Base-by-base conservation (phyloP, 306 rosid species). In the Inga oerstediana region DNA sequence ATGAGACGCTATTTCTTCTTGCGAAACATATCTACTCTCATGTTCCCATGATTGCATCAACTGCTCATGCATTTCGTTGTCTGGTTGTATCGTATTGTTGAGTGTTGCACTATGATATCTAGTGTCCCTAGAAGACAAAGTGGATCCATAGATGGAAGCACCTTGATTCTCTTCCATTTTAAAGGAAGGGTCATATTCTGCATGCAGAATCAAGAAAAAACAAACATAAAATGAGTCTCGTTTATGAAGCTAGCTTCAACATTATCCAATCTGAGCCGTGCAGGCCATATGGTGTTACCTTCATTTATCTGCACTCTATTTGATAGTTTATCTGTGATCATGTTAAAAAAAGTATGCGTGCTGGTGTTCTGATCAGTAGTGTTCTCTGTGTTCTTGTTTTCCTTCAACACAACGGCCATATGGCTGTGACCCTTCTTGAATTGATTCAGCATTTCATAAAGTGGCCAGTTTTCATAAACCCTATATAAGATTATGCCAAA, bases 361-460 rank as follows among this genome's bases (percentile, higher is more conserved):
- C 75, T 85, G 8, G 30, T 76, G 32, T 79, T 45, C 70, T 79
- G 56, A 80, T 83, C 34, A 81, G 72, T 59, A 61, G 14, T 79
- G 79, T 8, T 69, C 43, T 64, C 69, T 70, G 16, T 35, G 73
- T 79, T 87, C 68, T 71, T 86, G 43, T 82, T 85, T 62, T 79
- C 67, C 76, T 88, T 90, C 72, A 93, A 80, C 34, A 94, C 98
- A 79, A 88, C 84, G 61, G 91, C 98, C 97, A 95, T 93, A 78
- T 94, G 98, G 74, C 97, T 91, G 59, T 91, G 92, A 65, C 98
- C 95, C 77, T 81, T 82, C 68, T 84, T 91, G 82, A 93, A 93
- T 82, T 90, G 90, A 54, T 87, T 93, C 81, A 95, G 61, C 79
- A 95, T 87, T 59, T 89, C 97, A 84, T 95, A 95, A 39, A 95